These are phyloP conservation scores for Xylariaceae sp. DNA, from an alignment of 2,329 filamentous ascomycete species.

Conservation along the genomic window DNA sequence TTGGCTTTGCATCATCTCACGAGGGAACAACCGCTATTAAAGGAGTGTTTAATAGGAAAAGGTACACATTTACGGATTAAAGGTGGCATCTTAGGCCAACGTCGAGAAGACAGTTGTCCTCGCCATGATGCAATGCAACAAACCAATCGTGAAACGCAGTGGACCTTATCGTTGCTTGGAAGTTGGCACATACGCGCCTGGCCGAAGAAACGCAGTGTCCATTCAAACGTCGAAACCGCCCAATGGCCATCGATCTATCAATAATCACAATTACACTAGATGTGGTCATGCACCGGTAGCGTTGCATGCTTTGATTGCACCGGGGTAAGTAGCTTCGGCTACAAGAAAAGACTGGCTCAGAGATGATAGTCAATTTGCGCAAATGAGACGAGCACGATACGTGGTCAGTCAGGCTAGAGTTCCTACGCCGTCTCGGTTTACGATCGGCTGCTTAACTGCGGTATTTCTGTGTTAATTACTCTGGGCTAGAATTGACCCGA, in stretches of 20 bases:
- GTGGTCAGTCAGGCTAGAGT: neutral
- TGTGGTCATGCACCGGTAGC: neutral
- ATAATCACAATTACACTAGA: neutral
- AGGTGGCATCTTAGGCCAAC: neutral
- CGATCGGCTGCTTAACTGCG: too few species aligned
- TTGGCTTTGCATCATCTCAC: too few species aligned
- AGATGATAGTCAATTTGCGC: conserved; percentile 27
- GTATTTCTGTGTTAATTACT: too few species aligned
- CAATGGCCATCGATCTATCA: neutral
- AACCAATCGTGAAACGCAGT: neutral
- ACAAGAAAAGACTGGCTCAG: conserved; percentile 18
- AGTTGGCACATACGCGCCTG: neutral
- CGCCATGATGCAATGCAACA: neutral
- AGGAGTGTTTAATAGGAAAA: too few species aligned
- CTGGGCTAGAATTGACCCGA: too few species aligned
- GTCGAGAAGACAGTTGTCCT: neutral
- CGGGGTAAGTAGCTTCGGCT: neutral
- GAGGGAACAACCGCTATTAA: too few species aligned
- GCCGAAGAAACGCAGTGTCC: neutral
- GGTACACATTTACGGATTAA: too few species aligned
- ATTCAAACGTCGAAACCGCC: too few species aligned
- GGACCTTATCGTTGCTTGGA: neutral
- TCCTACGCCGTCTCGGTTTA: too few species aligned
- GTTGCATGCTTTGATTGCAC: neutral
- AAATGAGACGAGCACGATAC: conserved; percentile 1